phyloP scores from a whole-genome alignment of 176 grass and related monocot genomes.

The Aechmea fasciata region DNA sequence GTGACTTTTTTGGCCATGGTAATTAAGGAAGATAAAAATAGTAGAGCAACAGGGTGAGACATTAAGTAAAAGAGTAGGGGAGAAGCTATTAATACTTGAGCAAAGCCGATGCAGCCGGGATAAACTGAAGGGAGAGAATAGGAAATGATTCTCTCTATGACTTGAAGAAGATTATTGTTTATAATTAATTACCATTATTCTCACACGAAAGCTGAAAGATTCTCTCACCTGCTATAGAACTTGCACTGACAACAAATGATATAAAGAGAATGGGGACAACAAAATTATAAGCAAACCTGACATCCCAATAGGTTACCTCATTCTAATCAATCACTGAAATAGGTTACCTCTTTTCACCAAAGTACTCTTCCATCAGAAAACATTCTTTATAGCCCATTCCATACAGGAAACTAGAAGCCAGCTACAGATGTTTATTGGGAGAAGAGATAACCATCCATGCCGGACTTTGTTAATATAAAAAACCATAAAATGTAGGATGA shows the following conservation, averaged over 20 bases:
- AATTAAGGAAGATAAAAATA: conserved; percentile 27
- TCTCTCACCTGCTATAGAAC: conserved; percentile 6
- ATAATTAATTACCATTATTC: conserved; percentile 11
- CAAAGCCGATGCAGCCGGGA: neutral
- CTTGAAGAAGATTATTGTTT: conserved; percentile 13
- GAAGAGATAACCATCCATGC: neutral
- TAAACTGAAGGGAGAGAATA: conserved; percentile 3
- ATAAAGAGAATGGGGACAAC: conserved; percentile 21
- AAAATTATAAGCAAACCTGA: conserved; percentile 33
- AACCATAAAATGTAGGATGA: neutral
- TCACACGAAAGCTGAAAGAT: conserved; percentile 13
- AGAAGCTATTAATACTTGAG: conserved; percentile 1
- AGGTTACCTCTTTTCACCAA: conserved; percentile 23
- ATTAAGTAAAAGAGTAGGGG: neutral
- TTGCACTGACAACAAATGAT: conserved; percentile 17
- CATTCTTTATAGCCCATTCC: conserved; percentile 17
- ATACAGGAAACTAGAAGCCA: conserved; percentile 1
- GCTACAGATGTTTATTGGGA: neutral
- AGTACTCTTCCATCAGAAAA: conserved; percentile 25
- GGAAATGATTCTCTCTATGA: conserved; percentile 12
- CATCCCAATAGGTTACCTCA: conserved; percentile 4
- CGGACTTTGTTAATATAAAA: neutral
- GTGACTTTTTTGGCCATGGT: conserved; percentile 17
- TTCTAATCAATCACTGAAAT: conserved; percentile 9
- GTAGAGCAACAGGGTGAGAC: conserved; percentile 22